Evolutionary conservation across 1,284 basidiomycete species (phyloP).

Genomic region (Taiwanofungus camphoratus): DNA sequence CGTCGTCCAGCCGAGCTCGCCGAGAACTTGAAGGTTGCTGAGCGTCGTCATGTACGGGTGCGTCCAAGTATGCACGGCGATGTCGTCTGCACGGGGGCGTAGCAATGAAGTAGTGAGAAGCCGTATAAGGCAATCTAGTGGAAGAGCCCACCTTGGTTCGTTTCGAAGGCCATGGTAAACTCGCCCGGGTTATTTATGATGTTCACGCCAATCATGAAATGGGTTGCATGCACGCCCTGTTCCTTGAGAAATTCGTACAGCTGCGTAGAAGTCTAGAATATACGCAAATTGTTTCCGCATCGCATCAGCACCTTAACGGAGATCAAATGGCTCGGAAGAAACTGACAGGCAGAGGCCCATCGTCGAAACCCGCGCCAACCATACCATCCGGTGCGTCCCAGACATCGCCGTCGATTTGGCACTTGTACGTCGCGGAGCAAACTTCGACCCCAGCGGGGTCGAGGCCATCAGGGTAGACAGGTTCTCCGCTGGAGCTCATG

Average conservation of each 20-base stretch:
- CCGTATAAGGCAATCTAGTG: not conserved
- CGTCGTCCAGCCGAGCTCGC: slow-evolving; percentile 81
- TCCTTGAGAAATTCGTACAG: slow-evolving; percentile 54
- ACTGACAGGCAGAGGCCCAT: slow-evolving; percentile 65
- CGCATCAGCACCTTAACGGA: too few relatives aligned
- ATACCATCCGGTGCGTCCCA: slow-evolving; percentile 66
- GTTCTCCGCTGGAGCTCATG: slow-evolving; percentile 35
- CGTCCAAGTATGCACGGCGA: slow-evolving; percentile 78
- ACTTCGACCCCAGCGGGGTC: slow-evolving; percentile 48
- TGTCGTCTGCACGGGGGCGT: slow-evolving; percentile 38
- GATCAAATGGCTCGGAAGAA: too few relatives aligned
- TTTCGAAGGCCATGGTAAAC: slow-evolving; percentile 48
- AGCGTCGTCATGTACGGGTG: slow-evolving; percentile 80
- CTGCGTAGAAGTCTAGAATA: slow-evolving; percentile 25
- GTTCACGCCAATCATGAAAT: slow-evolving; percentile 80
- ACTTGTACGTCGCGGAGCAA: slow-evolving; percentile 67
- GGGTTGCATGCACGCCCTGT: slow-evolving; percentile 63
- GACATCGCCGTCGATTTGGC: slow-evolving; percentile 50
- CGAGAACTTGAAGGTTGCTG: slow-evolving; percentile 63
- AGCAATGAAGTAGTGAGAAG: not conserved
- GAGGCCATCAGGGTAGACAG: slow-evolving; percentile 48
- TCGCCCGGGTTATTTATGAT: slow-evolving; percentile 51
- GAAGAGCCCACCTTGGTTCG: slow-evolving; percentile 28
- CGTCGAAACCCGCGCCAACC: slow-evolving; percentile 68
- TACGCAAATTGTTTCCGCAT: slow-evolving; percentile 21